Evolutionary conservation across 345 rosid genomes (phyloP).

Genomic region (Eucalyptus dawsonii): DNA sequence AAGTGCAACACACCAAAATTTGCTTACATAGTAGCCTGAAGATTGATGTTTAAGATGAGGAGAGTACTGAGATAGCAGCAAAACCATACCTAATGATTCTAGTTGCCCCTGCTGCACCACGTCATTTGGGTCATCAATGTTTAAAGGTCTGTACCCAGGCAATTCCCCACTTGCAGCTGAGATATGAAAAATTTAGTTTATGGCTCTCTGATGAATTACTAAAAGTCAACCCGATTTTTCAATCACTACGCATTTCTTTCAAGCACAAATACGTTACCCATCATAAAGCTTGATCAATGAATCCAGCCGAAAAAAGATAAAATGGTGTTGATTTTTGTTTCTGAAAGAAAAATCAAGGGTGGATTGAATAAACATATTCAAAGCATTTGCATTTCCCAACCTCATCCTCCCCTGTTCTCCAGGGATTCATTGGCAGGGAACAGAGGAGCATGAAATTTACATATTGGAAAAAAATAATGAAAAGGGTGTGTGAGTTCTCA

Average conservation of each 20-base stretch:
- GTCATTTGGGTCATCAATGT: slow-evolving; percentile 29
- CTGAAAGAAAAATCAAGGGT: not conserved
- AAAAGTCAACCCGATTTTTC: not conserved
- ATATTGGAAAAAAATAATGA: not conserved
- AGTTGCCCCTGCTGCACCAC: slow-evolving; percentile 28
- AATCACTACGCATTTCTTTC: not conserved
- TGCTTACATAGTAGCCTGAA: not conserved
- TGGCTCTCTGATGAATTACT: not conserved
- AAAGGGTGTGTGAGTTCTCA: not conserved
- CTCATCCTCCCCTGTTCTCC: not conserved
- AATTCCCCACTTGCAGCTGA: slow-evolving; percentile 14
- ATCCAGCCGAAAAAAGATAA: not conserved
- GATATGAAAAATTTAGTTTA: not conserved
- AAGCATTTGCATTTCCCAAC: not conserved
- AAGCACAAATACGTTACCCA: not conserved
- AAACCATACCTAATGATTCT: slow-evolving; percentile 37
- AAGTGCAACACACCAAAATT: not conserved
- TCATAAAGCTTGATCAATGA: not conserved
- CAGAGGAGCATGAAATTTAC: not conserved
- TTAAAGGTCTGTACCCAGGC: slow-evolving; percentile 21
- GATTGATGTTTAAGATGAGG: not conserved
- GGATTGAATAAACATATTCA: not conserved
- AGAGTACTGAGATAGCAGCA: not conserved
- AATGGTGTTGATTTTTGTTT: not conserved
- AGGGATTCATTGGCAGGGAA: not conserved